Percentiles rank a stretch among this genome's conserved stretches.
phyloP scores from a whole-genome alignment of 352 stramenopile genomes.

The Globisporangium nodosum region DNA sequence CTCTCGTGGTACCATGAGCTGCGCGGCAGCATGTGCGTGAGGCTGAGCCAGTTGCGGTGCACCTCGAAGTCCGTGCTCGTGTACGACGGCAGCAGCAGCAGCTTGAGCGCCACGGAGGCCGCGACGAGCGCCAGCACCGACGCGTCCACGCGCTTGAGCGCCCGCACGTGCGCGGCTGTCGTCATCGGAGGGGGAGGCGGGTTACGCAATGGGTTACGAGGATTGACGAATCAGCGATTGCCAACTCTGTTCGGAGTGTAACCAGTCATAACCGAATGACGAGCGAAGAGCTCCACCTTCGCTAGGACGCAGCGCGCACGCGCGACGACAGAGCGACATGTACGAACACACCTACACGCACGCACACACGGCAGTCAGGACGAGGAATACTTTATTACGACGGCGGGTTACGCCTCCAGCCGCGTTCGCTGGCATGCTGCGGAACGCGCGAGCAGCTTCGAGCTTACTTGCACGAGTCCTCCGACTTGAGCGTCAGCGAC shows the following conservation, averaged over 20 bases:
- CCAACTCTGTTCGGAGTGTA: neutral
- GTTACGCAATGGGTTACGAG: neutral
- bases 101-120: conserved; percentile 65
- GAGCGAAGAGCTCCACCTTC: no score
- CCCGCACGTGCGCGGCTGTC: conserved; percentile 7
- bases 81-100: conserved; percentile 92
- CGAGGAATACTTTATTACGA: neutral
- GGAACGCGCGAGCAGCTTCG: neutral
- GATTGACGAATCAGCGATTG: neutral
- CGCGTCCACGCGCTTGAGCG: conserved; percentile 27
- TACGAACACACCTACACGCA: neutral
- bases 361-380: neutral
- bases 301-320: no score
- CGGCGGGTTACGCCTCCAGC: neutral
- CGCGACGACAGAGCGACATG: no score
- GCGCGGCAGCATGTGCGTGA: conserved; percentile 89
- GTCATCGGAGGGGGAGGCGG: neutral
- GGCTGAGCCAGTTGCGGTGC: conserved; percentile 97
- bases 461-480: conserved; percentile 4
- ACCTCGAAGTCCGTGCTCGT: conserved; percentile 97
- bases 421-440: neutral
- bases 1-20: conserved; percentile 94
- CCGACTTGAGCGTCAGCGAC: conserved; percentile 4
- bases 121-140: conserved; percentile 41
- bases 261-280: no score